phyloP scores from a whole-genome alignment of 2,329 filamentous ascomycete genomes.

The Setomelanomma holmii region DNA sequence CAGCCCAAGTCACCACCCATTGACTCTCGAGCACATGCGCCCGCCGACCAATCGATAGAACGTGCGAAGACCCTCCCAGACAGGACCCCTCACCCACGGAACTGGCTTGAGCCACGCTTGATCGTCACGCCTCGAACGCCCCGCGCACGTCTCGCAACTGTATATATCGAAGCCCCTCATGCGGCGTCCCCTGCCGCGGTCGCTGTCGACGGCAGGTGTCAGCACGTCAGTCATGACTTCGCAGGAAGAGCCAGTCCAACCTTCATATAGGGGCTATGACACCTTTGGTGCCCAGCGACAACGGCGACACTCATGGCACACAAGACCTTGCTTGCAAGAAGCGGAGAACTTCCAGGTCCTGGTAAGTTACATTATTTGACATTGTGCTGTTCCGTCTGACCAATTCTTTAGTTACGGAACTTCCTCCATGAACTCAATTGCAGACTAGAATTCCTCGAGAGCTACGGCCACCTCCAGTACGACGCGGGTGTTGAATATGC shows the following conservation, averaged over 20 bases:
- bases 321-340: conserved; percentile 53
- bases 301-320: conserved; percentile 57
- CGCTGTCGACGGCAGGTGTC: conserved; percentile 26
- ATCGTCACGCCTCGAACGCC: conserved; percentile 30
- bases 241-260: conserved; percentile 53
- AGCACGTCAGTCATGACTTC: conserved; percentile 46
- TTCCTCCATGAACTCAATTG: conserved; percentile 87
- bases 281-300: conserved; percentile 45
- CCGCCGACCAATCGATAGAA: conserved; percentile 22
- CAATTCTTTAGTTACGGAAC: conserved; percentile 67
- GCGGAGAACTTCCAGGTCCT: conserved; percentile 57
- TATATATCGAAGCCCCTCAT: conserved; percentile 34
- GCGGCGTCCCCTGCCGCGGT: conserved; percentile 28
- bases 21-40: conserved; percentile 29
- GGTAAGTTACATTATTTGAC: conserved; percentile 28
- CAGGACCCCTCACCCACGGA: neutral
- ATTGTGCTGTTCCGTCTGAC: conserved; percentile 20
- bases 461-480: conserved; percentile 81
- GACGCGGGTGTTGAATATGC: conserved; percentile 85
- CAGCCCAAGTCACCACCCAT: conserved; percentile 22
- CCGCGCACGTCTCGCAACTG: conserved; percentile 19
- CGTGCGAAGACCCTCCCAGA: conserved; percentile 18
- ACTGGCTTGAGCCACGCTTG: neutral
- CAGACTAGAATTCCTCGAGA: conserved; percentile 86
- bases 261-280: conserved; percentile 45